Evolutionary conservation across 139 green algal genomes (phyloP).

Genomic region (Tetraselmis striata): DNA sequence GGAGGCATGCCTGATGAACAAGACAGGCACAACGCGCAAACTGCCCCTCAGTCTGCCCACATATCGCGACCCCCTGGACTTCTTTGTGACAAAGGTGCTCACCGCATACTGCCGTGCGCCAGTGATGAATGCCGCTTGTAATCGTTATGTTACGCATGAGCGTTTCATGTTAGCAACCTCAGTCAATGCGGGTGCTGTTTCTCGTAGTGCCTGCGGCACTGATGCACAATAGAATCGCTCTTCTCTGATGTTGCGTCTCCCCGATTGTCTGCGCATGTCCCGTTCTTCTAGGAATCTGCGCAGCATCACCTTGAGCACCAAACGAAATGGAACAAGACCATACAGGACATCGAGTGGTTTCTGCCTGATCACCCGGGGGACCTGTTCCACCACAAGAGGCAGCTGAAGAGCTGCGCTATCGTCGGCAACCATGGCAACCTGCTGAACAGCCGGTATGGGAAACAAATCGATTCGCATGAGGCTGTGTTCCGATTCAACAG

Average conservation of each 20-base stretch:
- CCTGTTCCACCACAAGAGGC: background rate
- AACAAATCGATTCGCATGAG: background rate
- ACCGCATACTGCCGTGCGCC: too few relatives aligned
- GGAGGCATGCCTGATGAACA: background rate
- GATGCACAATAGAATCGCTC: too few relatives aligned
- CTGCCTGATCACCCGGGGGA: background rate
- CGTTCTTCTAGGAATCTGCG: background rate
- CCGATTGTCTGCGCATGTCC: too few relatives aligned
- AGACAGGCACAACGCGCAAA: background rate
- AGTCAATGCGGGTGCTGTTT: too few relatives aligned
- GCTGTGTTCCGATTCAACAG: background rate
- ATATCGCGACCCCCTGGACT: background rate
- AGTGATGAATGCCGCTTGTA: too few relatives aligned
- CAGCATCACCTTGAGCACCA: background rate
- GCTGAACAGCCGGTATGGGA: background rate
- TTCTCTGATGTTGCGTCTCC: too few relatives aligned
- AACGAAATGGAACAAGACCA: background rate
- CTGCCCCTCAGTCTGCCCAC: background rate
- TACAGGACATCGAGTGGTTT: background rate
- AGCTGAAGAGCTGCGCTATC: background rate
- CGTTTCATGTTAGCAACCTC: too few relatives aligned
- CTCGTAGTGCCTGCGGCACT: too few relatives aligned
- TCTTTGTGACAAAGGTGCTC: background rate
- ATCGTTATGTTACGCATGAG: too few relatives aligned
- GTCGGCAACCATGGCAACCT: background rate